Conservation (phyloP, 345 rosid species). For the Chamaenerion angustifolium region DNA sequence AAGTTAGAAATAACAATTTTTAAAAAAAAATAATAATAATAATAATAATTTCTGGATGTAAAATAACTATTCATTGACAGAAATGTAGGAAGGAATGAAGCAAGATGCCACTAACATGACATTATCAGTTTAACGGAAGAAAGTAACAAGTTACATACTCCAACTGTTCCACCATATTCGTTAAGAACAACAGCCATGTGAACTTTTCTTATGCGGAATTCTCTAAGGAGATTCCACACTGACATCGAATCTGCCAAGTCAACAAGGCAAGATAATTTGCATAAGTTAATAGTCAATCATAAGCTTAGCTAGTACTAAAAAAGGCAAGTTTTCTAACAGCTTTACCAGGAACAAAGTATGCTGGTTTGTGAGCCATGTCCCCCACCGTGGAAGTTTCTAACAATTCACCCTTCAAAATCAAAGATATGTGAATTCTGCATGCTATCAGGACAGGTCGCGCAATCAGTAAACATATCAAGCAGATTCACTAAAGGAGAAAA, state of each 20-base stretch:
- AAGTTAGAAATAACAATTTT: neutral
- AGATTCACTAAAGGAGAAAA: constrained; percentile 5
- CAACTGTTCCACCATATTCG: constrained; percentile 96
- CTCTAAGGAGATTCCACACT: constrained; percentile 99
- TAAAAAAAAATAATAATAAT: too few relatives aligned
- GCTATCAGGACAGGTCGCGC: constrained; percentile 20
- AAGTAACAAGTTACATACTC: constrained; percentile 40
- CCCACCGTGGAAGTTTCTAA: constrained; percentile 72
- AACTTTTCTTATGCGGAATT: constrained; percentile 94
- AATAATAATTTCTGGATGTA: too few relatives aligned
- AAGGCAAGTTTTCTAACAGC: too few relatives aligned
- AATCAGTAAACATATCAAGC: constrained; percentile 18
- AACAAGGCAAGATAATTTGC: constrained; percentile 2
- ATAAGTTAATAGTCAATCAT: too few relatives aligned
- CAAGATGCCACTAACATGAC: too few relatives aligned
- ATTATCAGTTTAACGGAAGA: too few relatives aligned
- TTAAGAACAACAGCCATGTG: constrained; percentile 99
- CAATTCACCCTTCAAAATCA: constrained; percentile 88
- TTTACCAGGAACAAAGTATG: constrained; percentile 93
- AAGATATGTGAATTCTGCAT: constrained; percentile 34
- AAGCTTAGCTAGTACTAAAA: too few relatives aligned
- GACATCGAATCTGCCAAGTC: constrained; percentile 88
- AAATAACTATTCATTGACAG: too few relatives aligned
- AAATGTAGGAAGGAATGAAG: too few relatives aligned
- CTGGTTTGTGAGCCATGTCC: constrained; percentile 97